A percentile compares a stretch with the other conserved stretches of the same genome.
These are phyloP conservation scores for Metschnikowia cubensis DNA, from an alignment of 805 yeast genomes.

Conservation along the genomic window DNA sequence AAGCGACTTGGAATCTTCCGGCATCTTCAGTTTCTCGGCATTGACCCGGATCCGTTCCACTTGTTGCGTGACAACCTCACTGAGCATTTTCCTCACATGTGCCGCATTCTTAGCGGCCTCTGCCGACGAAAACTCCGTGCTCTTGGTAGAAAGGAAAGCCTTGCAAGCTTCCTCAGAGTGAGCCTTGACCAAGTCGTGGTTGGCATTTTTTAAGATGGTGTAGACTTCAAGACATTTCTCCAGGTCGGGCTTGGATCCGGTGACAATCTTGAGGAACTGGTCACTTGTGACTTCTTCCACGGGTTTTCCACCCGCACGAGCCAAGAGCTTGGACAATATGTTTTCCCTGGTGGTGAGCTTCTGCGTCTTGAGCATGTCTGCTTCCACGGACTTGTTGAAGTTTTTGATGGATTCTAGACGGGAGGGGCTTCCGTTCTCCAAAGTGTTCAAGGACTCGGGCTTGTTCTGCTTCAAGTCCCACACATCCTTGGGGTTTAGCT, in stretches of 20 bases:
- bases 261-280: constrained; percentile 15
- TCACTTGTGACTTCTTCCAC: constrained; percentile 19
- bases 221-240: constrained; percentile 34
- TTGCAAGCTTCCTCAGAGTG: constrained; percentile 19
- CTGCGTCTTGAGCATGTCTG: constrained; percentile 41
- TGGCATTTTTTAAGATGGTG: constrained; percentile 25
- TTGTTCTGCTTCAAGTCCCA: constrained; percentile 49
- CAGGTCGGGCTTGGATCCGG: constrained; percentile 22
- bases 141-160: constrained; percentile 30
- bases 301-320: constrained; percentile 23
- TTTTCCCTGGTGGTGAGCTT: constrained; percentile 44
- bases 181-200: constrained; percentile 23
- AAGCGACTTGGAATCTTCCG: constrained; percentile 23
- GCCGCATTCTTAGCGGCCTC: constrained; percentile 32
- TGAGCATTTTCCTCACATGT: constrained; percentile 31
- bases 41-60: constrained; percentile 30
- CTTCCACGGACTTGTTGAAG: constrained; percentile 36
- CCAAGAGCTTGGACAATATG: constrained; percentile 43
- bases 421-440: constrained; percentile 14
- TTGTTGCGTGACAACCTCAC: constrained; percentile 34
- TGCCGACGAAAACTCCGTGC: constrained; percentile 29
- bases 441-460: constrained; percentile 34
- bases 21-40: constrained; percentile 25
- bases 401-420: constrained; percentile 20
- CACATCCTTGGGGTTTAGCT: constrained; percentile 50